Conservation (phyloP, 164 flowering plant species). For the Pachysandra terminalis region DNA sequence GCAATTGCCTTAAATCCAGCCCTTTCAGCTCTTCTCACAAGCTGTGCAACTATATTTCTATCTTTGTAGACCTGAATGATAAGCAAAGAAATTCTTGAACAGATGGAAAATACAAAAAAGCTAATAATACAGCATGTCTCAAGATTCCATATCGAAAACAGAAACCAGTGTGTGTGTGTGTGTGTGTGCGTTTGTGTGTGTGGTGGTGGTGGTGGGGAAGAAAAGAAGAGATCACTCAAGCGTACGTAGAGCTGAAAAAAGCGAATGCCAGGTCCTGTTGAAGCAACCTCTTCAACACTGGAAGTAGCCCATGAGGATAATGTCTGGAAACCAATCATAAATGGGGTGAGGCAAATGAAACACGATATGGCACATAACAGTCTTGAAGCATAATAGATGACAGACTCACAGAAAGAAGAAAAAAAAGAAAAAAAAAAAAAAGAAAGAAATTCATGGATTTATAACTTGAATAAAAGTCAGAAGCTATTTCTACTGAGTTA, state of each 20-base stretch:
- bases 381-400: not conserved
- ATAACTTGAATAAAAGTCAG: not conserved
- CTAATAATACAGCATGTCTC: too few species aligned
- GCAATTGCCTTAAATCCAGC: constrained; percentile 96
- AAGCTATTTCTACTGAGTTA: too few species aligned
- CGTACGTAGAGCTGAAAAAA: constrained; percentile 93
- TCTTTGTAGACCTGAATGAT: constrained; percentile 66
- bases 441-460: not conserved
- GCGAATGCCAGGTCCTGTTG: constrained; percentile 83
- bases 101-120: not conserved
- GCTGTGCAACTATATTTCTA: constrained; percentile 74
- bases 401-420: not conserved
- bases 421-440: too few species aligned
- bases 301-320: constrained; percentile 87
- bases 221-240: not conserved
- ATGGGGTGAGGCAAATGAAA: not conserved
- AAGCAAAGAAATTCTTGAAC: not conserved
- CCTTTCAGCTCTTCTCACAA: constrained; percentile 88
- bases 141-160: too few species aligned
- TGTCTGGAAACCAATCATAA: constrained; percentile 43
- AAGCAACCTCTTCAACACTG: constrained; percentile 90
- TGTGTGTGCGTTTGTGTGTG: too few species aligned
- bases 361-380: not conserved
- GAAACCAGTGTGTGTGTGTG: too few species aligned
- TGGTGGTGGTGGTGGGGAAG: too few species aligned